Conservation (phyloP, 2,329 filamentous ascomycete genomes). For the Exserohilum turcica region DNA sequence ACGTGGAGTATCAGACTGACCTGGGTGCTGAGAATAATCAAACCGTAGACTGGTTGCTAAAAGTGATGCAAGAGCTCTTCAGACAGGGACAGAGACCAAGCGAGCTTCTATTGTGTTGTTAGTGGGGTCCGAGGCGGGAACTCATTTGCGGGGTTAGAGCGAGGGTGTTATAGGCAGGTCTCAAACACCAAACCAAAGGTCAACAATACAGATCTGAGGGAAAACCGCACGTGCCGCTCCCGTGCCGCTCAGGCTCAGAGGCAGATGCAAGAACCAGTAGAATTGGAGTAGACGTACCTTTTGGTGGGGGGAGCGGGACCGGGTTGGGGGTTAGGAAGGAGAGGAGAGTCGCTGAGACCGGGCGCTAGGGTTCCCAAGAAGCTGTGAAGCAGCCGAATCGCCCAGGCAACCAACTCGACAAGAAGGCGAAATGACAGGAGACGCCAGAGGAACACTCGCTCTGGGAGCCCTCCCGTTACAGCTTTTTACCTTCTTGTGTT, state of each 20-base stretch:
- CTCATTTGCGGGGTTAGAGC: background rate
- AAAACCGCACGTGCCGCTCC: background rate
- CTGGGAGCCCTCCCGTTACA: background rate
- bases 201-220: background rate
- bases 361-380: conserved; percentile 7
- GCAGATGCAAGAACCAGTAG: background rate
- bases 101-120: background rate
- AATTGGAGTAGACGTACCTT: conserved; percentile 6
- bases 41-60: background rate
- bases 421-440: background rate
- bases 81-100: background rate
- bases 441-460: background rate
- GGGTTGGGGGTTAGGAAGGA: background rate
- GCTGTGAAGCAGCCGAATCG: background rate
- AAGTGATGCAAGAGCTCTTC: background rate
- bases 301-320: background rate
- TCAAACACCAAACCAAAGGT: background rate
- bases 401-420: background rate
- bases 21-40: background rate
- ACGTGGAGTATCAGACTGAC: background rate
- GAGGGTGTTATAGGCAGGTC: background rate
- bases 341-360: conserved; percentile 1
- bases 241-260: background rate
- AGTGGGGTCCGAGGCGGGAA: background rate
- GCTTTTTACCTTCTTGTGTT: background rate